phyloP scores from a whole-genome alignment of 177 flowering plant species.

The Vitis hybrid region DNA sequence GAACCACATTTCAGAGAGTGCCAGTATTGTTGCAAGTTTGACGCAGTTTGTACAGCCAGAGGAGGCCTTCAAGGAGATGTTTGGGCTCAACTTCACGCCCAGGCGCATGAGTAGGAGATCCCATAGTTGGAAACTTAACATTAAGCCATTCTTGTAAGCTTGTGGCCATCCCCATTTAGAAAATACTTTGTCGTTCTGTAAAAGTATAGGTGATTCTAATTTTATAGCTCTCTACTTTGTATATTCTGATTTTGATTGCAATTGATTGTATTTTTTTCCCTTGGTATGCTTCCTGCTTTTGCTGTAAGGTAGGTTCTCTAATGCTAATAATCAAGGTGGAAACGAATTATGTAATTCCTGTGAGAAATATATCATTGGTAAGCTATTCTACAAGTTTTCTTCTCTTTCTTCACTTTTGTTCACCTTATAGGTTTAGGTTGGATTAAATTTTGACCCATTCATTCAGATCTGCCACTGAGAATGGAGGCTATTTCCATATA shows the following conservation, averaged over 20 bases:
- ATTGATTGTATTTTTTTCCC: not conserved
- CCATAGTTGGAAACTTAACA: conserved; percentile 21
- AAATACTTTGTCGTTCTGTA: not conserved
- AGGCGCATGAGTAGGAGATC: conserved; percentile 10
- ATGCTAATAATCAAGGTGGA: too few species aligned
- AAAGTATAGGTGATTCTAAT: not conserved
- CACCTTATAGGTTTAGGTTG: too few species aligned
- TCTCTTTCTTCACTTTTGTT: too few species aligned
- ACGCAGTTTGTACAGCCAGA: conserved; percentile 37
- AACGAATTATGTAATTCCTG: too few species aligned
- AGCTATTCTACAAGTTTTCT: too few species aligned
- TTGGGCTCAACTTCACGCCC: conserved; percentile 52
- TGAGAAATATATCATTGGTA: too few species aligned
- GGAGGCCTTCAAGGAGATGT: conserved; percentile 63
- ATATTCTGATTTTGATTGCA: conserved; percentile 1
- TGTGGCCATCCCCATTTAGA: not conserved
- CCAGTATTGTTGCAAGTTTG: conserved; percentile 60
- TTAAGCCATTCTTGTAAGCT: conserved; percentile 12
- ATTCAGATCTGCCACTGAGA: too few species aligned
- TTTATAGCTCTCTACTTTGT: not conserved
- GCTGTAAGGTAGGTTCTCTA: too few species aligned
- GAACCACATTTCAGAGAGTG: conserved; percentile 62
- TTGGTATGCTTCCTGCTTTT: too few species aligned
- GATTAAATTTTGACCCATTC: too few species aligned
- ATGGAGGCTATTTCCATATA: too few species aligned